phyloP scores from a whole-genome alignment of 257 asterid species.

The Primulina eburnea region DNA sequence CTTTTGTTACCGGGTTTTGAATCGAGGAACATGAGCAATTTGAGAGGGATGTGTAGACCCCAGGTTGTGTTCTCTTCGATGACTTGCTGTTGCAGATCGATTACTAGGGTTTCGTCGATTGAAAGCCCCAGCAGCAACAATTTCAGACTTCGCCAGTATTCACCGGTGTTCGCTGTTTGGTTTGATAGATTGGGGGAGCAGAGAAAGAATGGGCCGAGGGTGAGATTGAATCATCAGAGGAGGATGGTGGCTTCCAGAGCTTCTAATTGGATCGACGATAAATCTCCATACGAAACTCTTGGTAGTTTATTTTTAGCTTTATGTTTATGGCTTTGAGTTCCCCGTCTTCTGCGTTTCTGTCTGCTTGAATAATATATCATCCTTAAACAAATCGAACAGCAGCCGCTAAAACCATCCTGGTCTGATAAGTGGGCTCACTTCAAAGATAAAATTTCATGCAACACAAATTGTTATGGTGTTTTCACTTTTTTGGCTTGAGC shows the following conservation, averaged over 20 bases:
- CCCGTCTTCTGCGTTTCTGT: neutral
- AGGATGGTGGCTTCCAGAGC: slow-evolving; percentile 73
- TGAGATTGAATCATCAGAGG: slow-evolving; percentile 65
- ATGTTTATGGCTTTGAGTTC: neutral
- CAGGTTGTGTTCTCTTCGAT: slow-evolving; percentile 56
- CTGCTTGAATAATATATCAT: neutral
- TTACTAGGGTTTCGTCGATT: slow-evolving; percentile 44
- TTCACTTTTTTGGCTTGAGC: neutral
- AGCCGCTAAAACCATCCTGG: neutral
- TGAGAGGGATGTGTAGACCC: slow-evolving; percentile 67
- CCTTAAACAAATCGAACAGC: neutral
- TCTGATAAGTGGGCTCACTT: too few relatives aligned
- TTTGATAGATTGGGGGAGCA: slow-evolving; percentile 35
- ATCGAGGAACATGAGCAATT: slow-evolving; percentile 52
- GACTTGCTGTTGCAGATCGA: slow-evolving; percentile 63
- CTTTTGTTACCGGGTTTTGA: neutral
- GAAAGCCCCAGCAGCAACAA: slow-evolving; percentile 29
- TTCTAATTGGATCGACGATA: slow-evolving; percentile 73
- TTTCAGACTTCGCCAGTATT: slow-evolving; percentile 24
- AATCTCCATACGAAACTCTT: slow-evolving; percentile 82
- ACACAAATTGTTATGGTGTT: neutral
- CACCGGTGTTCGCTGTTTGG: slow-evolving; percentile 39
- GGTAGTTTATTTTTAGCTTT: slow-evolving; percentile 34
- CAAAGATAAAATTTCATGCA: neutral
- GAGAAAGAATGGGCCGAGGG: slow-evolving; percentile 33